Conservation (phyloP, 345 rosid genomes). For the Cochlearia excelsa region DNA sequence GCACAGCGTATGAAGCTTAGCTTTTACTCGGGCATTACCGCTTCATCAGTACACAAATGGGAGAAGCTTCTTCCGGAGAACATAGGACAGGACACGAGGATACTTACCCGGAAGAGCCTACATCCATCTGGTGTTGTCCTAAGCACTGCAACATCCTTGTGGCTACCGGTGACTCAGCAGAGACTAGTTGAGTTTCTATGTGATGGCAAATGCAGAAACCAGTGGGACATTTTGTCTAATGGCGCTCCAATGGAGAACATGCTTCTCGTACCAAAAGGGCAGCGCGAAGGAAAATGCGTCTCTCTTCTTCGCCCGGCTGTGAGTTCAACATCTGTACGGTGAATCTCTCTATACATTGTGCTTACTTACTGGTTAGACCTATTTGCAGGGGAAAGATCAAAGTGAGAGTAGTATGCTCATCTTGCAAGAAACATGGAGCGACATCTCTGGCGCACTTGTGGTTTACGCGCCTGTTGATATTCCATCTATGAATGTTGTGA, state of each 20-base stretch:
- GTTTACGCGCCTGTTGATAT: constrained; percentile 67
- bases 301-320: constrained; percentile 55
- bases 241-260: constrained; percentile 48
- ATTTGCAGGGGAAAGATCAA: constrained; percentile 38
- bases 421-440: constrained; percentile 67
- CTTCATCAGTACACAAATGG: constrained; percentile 47
- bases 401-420: constrained; percentile 47
- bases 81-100: constrained; percentile 46
- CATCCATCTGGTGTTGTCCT: constrained; percentile 52
- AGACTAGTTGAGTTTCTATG: constrained; percentile 62
- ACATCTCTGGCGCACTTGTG: constrained; percentile 49
- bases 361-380: constrained; percentile 10
- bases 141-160: constrained; percentile 59
- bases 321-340: constrained; percentile 29
- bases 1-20: constrained; percentile 55
- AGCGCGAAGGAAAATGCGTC: constrained; percentile 38
- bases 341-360: constrained; percentile 1
- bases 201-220: constrained; percentile 43
- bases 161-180: constrained; percentile 54
- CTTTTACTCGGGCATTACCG: constrained; percentile 59
- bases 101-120: constrained; percentile 48
- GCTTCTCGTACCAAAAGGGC: constrained; percentile 45
- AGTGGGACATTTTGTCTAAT: constrained; percentile 58
- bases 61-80: constrained; percentile 45
- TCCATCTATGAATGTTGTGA: constrained; percentile 40